Percentiles rank a stretch among this genome's conserved stretches.
Evolutionary conservation across 805 yeast genomes (phyloP).

Genomic region (Saturnispora kantuleensis): DNA sequence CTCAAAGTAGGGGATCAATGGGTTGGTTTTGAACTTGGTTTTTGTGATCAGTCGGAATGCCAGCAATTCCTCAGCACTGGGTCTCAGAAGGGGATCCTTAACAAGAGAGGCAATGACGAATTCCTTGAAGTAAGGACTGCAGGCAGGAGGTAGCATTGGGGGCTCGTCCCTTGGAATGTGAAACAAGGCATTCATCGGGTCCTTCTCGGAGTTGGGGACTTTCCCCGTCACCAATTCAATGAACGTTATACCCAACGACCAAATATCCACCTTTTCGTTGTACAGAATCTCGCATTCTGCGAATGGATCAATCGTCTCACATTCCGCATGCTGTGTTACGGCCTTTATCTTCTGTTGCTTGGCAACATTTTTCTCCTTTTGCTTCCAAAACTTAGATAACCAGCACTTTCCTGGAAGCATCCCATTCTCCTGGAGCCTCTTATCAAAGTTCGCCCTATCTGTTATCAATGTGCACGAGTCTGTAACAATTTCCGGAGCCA

Average conservation of each 20-base stretch:
- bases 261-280: slow-evolving; percentile 81
- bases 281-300: slow-evolving; percentile 40
- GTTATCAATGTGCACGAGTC: slow-evolving; percentile 11
- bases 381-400: slow-evolving; percentile 11
- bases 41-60: slow-evolving; percentile 41
- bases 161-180: slow-evolving; percentile 58
- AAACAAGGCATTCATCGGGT: slow-evolving; percentile 69
- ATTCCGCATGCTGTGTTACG: not conserved
- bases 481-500: slow-evolving; percentile 93
- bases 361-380: not conserved
- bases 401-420: slow-evolving; percentile 4
- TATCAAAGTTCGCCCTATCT: slow-evolving; percentile 8
- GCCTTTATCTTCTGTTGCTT: not conserved
- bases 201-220: slow-evolving; percentile 68
- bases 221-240: slow-evolving; percentile 75
- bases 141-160: slow-evolving; percentile 37
- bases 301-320: slow-evolving; percentile 11
- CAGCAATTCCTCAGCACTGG: slow-evolving; percentile 48
- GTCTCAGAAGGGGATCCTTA: slow-evolving; percentile 58
- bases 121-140: slow-evolving; percentile 35
- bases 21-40: slow-evolving; percentile 22
- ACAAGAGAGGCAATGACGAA: slow-evolving; percentile 59
- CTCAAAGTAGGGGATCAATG: slow-evolving; percentile 13
- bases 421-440: slow-evolving; percentile 7
- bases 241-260: slow-evolving; percentile 93